Evolutionary conservation across 768 basidiomycete species (phyloP).

Genomic region (Leucosporidium creatinivorum): DNA sequence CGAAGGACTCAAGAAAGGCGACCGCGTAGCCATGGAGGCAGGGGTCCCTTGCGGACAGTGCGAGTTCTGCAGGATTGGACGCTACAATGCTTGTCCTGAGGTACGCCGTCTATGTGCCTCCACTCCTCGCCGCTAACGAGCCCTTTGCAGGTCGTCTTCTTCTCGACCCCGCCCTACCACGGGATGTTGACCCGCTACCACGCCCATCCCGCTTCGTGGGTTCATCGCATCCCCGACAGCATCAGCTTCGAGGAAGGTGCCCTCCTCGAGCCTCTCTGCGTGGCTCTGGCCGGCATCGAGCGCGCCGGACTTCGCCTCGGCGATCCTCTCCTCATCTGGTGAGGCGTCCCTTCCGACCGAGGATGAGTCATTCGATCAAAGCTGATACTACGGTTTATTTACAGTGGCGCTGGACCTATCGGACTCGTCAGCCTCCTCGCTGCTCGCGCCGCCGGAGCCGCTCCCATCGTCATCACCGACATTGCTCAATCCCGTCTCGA

Average conservation of each 20-base stretch:
- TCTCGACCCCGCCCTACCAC: slow-evolving; percentile 45
- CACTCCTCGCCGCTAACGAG: slow-evolving; percentile 30
- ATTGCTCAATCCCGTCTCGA: slow-evolving; percentile 42
- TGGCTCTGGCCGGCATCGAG: slow-evolving; percentile 45
- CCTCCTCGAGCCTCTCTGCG: slow-evolving; percentile 44
- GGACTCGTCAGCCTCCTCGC: slow-evolving; percentile 45
- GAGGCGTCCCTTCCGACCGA: slow-evolving; percentile 10
- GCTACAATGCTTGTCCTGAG: slow-evolving; percentile 44
- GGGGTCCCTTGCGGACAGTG: slow-evolving; percentile 41
- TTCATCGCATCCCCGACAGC: slow-evolving; percentile 44
- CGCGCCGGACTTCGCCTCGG: slow-evolving; percentile 42
- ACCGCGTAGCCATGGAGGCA: slow-evolving; percentile 36
- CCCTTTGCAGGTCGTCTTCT: slow-evolving; percentile 41
- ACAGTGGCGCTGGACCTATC: slow-evolving; percentile 45
- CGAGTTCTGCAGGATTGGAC: slow-evolving; percentile 42
- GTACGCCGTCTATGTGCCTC: not conserved
- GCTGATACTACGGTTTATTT: too few relatives aligned
- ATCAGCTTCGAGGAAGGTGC: slow-evolving; percentile 45
- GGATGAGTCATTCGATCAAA: too few relatives aligned
- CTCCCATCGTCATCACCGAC: slow-evolving; percentile 47
- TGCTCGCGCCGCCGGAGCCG: slow-evolving; percentile 43
- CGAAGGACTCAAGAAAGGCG: slow-evolving; percentile 39
- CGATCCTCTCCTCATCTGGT: slow-evolving; percentile 45
- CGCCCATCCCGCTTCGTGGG: slow-evolving; percentile 42
- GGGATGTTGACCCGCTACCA: slow-evolving; percentile 38